Evolutionary conservation across 108 stramenopile species (phyloP).

Genomic region (Mediolabrus comicus): DNA sequence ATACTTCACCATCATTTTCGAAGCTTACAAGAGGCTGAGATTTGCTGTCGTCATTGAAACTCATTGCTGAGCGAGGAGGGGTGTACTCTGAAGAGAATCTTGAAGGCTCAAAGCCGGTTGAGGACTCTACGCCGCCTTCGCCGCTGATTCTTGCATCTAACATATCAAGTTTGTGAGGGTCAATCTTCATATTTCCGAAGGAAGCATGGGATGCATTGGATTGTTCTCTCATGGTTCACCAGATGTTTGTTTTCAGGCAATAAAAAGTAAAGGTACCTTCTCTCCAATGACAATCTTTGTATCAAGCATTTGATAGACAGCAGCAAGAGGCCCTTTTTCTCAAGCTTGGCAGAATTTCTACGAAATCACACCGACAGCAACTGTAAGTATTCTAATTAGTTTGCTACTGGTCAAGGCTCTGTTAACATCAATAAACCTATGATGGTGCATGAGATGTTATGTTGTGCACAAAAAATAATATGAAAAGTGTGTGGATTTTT

Average conservation of each 20-base stretch:
- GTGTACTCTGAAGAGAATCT: neutral
- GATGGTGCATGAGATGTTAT: neutral
- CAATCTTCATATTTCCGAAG: neutral
- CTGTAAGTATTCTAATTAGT: no score
- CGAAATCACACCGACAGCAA: no score
- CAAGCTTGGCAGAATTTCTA: no score
- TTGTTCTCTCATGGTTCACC: neutral
- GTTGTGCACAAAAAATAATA: neutral
- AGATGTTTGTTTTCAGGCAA: neutral
- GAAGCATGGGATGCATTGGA: neutral
- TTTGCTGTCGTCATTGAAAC: neutral
- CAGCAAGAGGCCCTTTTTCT: no score
- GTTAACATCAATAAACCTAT: no score
- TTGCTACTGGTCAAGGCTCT: no score
- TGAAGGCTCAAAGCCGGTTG: neutral
- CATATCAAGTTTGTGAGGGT: constrained; percentile 7
- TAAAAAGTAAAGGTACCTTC: neutral
- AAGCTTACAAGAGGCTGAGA: constrained; percentile 1
- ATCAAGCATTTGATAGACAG: no score
- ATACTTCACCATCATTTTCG: neutral
- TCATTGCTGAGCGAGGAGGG: constrained; percentile 5
- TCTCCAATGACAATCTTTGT: neutral
- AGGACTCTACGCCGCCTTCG: constrained; percentile 2
- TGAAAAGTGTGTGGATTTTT: no score
- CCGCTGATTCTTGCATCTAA: constrained; percentile 1